phyloP scores from a whole-genome alignment of 139 green algal species.

The Chlorella sp. region DNA sequence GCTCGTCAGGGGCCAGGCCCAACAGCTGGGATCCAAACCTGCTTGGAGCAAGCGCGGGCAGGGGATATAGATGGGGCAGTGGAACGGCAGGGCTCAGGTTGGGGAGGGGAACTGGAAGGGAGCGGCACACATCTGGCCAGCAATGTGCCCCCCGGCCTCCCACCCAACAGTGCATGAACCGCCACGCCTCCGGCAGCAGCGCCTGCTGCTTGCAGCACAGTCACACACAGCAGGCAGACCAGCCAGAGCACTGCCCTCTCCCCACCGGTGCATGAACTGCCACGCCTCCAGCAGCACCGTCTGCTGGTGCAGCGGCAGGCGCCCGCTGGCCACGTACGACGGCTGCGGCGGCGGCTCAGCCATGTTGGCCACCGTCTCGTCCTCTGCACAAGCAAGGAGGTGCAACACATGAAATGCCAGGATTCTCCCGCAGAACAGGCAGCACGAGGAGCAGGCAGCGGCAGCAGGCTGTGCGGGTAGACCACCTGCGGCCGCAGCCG shows the following conservation, averaged over 20 bases:
- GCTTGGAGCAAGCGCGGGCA: background rate
- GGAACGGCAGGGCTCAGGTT: too few relatives aligned
- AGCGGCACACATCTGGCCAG: too few relatives aligned
- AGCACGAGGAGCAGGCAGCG: too few relatives aligned
- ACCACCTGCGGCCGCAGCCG: too few relatives aligned
- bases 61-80: background rate
- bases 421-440: too few relatives aligned
- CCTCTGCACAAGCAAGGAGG: slow-evolving; percentile 33
- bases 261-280: slow-evolving; percentile 53
- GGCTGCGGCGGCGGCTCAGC: slow-evolving; percentile 30
- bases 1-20: slow-evolving; percentile 40
- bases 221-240: too few relatives aligned
- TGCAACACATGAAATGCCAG: too few relatives aligned
- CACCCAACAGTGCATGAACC: slow-evolving; percentile 50
- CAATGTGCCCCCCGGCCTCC: too few relatives aligned
- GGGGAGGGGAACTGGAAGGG: background rate
- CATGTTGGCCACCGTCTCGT: slow-evolving; percentile 52
- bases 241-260: too few relatives aligned
- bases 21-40: slow-evolving; percentile 63
- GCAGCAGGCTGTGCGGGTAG: too few relatives aligned
- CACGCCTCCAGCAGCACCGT: slow-evolving; percentile 57
- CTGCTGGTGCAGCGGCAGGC: slow-evolving; percentile 33
- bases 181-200: slow-evolving; percentile 58
- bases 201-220: too few relatives aligned
- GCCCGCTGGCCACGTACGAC: slow-evolving; percentile 25